Evolutionary conservation across 2,329 filamentous ascomycete species (phyloP).

Genomic region (Sordariomycetes sp.): DNA sequence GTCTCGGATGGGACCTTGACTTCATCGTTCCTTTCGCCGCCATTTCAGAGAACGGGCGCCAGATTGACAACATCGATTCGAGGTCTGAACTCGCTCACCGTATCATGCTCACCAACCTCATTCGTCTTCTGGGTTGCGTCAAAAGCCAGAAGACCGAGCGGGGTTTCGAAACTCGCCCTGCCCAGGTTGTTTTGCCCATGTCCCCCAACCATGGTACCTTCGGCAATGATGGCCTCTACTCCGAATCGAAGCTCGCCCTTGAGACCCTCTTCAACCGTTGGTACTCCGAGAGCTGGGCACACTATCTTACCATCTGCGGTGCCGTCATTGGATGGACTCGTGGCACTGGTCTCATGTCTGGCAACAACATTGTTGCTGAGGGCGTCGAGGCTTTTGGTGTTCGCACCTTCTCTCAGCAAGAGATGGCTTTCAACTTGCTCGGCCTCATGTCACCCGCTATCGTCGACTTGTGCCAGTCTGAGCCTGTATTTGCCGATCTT

Average conservation of each 20-base stretch:
- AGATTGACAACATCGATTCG: conserved; percentile 94
- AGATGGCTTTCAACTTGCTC: conserved; percentile 98
- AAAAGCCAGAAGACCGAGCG: conserved; percentile 83
- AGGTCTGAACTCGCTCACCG: conserved; percentile 96
- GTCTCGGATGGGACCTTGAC: conserved; percentile 96
- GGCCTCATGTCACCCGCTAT: conserved; percentile 92
- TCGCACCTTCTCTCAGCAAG: conserved; percentile 96
- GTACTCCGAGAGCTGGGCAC: conserved; percentile 95
- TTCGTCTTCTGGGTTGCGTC: conserved; percentile 82
- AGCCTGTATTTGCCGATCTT: conserved; percentile 93
- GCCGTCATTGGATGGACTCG: conserved; percentile 99
- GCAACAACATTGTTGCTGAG: conserved; percentile 95
- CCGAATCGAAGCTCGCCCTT: conserved; percentile 92
- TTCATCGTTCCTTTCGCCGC: conserved; percentile 94
- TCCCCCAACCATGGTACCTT: conserved; percentile 99
- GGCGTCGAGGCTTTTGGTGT: conserved; percentile 95
- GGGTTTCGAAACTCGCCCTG: conserved; percentile 89
- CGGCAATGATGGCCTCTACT: conserved; percentile 94
- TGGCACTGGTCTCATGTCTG: conserved; percentile 94
- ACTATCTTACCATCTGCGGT: conserved; percentile 96
- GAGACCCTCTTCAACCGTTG: conserved; percentile 98
- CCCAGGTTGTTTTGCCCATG: conserved; percentile 89
- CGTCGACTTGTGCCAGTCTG: conserved; percentile 88
- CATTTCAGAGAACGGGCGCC: conserved; percentile 93
- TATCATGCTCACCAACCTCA: conserved; percentile 96